A percentile compares a stretch with the other conserved stretches of the same genome.
Evolutionary conservation across 2,329 filamentous ascomycete species (phyloP).

Genomic region (Sporothrix variecibatus): DNA sequence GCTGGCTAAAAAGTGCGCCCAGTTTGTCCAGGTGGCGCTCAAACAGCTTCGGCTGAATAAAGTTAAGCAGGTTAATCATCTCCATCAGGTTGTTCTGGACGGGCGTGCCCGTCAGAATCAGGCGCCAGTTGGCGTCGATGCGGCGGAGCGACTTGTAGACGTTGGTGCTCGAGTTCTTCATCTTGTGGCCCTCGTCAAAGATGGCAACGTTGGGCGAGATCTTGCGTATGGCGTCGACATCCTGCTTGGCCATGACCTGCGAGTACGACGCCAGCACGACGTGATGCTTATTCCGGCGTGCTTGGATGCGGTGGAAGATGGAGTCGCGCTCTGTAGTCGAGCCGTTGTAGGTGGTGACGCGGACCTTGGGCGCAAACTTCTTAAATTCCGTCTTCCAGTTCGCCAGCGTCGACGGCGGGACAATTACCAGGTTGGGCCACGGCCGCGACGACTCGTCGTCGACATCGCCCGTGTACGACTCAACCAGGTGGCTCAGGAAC

Average conservation of each 20-base stretch:
- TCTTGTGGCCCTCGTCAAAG: slow-evolving; percentile 90
- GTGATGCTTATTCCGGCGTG: slow-evolving; percentile 65
- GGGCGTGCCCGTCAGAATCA: slow-evolving; percentile 87
- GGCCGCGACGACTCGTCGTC: slow-evolving; percentile 43
- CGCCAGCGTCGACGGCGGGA: slow-evolving; percentile 89
- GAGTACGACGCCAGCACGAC: slow-evolving; percentile 63
- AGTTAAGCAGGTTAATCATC: slow-evolving; percentile 85
- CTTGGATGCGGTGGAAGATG: slow-evolving; percentile 66
- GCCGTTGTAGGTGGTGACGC: slow-evolving; percentile 71
- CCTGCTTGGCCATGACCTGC: slow-evolving; percentile 56
- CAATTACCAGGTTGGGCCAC: slow-evolving; percentile 80
- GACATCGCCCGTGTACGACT: slow-evolving; percentile 50
- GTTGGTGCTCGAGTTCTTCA: slow-evolving; percentile 85
- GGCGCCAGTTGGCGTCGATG: slow-evolving; percentile 78
- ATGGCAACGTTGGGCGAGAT: slow-evolving; percentile 61
- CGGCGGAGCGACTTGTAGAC: slow-evolving; percentile 77
- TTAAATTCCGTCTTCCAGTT: slow-evolving; percentile 94
- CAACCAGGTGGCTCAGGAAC: slow-evolving; percentile 80
- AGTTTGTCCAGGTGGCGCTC: slow-evolving; percentile 73
- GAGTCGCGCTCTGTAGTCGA: slow-evolving; percentile 65
- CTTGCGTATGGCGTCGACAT: slow-evolving; percentile 53
- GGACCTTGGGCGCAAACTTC: slow-evolving; percentile 77
- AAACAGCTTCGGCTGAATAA: slow-evolving; percentile 88
- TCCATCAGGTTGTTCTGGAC: slow-evolving; percentile 94
- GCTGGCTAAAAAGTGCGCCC: slow-evolving; percentile 87